Evolutionary conservation across 2,329 filamentous ascomycete genomes (phyloP).

Genomic region (Nothophaeocryptopus gaeumannii): DNA sequence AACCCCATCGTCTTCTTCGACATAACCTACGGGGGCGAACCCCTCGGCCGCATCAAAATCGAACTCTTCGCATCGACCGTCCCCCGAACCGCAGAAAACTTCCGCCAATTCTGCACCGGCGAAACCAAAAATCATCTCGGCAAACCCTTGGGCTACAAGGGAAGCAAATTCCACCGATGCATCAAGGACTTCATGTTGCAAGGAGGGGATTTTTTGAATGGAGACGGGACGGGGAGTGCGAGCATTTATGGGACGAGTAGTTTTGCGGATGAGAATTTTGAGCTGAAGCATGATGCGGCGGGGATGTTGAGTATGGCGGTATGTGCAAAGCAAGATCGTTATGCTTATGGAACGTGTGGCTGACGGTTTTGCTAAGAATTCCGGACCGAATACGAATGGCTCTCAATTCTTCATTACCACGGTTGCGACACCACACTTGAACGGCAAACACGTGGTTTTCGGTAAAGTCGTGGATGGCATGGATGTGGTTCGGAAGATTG

Average conservation of each 20-base stretch:
- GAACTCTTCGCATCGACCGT: slow-evolving; percentile 84
- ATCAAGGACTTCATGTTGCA: slow-evolving; percentile 98
- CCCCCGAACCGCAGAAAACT: slow-evolving; percentile 83
- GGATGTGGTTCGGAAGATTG: slow-evolving; percentile 88
- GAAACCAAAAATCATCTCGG: slow-evolving; percentile 78
- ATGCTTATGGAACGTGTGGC: neutral
- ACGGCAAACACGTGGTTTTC: slow-evolving; percentile 94
- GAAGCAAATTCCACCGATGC: slow-evolving; percentile 88
- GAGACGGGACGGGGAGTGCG: slow-evolving; percentile 83
- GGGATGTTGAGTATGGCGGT: slow-evolving; percentile 93
- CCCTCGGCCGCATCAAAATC: slow-evolving; percentile 82
- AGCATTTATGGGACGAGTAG: slow-evolving; percentile 80
- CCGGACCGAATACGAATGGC: slow-evolving; percentile 87
- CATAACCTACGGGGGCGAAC: slow-evolving; percentile 77
- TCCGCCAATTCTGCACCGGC: slow-evolving; percentile 93
- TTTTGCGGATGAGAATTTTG: slow-evolving; percentile 91
- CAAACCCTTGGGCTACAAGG: slow-evolving; percentile 88
- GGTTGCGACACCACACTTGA: slow-evolving; percentile 78
- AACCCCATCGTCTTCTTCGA: slow-evolving; percentile 69
- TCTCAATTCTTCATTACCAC: slow-evolving; percentile 98
- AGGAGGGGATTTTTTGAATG: slow-evolving; percentile 91
- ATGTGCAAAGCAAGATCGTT: too few species aligned
- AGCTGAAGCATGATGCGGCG: slow-evolving; percentile 70
- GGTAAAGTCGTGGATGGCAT: slow-evolving; percentile 86
- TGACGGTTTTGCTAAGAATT: slow-evolving; percentile 59